Evolutionary conservation across 805 yeast species (phyloP).

Genomic region (Starmerella sirachaensis): DNA sequence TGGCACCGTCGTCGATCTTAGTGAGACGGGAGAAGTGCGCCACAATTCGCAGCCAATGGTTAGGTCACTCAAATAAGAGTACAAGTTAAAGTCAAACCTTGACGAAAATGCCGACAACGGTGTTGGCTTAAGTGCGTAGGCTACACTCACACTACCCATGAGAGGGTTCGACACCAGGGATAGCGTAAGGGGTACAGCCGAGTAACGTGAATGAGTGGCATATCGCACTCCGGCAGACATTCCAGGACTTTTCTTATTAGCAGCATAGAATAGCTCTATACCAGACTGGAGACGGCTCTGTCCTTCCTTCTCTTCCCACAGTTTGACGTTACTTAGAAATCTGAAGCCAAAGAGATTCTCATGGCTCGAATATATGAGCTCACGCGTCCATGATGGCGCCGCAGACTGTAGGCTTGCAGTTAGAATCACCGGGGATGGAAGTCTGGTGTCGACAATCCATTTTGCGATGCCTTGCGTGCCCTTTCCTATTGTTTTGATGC

Average conservation of each 20-base stretch:
- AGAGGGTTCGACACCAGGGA: slow-evolving; percentile 80
- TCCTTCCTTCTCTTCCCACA: slow-evolving; percentile 21
- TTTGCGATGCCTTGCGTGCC: slow-evolving; percentile 57
- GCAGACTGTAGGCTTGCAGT: slow-evolving; percentile 22
- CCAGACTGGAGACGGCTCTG: slow-evolving; percentile 61
- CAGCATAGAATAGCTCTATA: slow-evolving; percentile 80
- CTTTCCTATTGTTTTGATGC: slow-evolving; percentile 31
- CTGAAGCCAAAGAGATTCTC: slow-evolving; percentile 77
- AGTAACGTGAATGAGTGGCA: slow-evolving; percentile 69
- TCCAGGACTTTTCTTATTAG: slow-evolving; percentile 76
- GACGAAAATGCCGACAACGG: slow-evolving; percentile 62
- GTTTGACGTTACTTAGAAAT: slow-evolving; percentile 55
- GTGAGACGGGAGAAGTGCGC: slow-evolving; percentile 33
- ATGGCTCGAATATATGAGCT: slow-evolving; percentile 67
- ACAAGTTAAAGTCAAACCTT: slow-evolving; percentile 76
- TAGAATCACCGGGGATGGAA: slow-evolving; percentile 39
- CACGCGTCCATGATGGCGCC: slow-evolving; percentile 47
- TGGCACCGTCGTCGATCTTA: slow-evolving; percentile 3
- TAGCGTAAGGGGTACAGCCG: slow-evolving; percentile 82
- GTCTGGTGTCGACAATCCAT: slow-evolving; percentile 56
- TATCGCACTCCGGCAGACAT: slow-evolving; percentile 74
- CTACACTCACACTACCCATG: slow-evolving; percentile 76
- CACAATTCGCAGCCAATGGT: slow-evolving; percentile 80
- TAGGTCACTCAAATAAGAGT: slow-evolving; percentile 78
- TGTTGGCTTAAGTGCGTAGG: slow-evolving; percentile 75